Evolutionary conservation across 805 yeast genomes (phyloP).

Genomic region (Kodamaea restingae): DNA sequence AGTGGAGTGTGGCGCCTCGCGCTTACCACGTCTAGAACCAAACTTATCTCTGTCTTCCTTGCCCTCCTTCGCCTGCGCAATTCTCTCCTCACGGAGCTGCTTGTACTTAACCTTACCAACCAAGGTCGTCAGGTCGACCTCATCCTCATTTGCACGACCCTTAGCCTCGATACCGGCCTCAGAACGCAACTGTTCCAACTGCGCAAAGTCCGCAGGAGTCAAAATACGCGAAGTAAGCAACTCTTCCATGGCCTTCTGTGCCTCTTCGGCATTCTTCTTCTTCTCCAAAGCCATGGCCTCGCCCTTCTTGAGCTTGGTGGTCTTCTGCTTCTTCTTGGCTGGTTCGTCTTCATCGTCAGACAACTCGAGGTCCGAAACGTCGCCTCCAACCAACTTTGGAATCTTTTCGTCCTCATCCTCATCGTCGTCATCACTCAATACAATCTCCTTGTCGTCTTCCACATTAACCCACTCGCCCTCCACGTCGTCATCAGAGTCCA

Average conservation of each 20-base stretch:
- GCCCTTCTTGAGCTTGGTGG: conserved; percentile 21
- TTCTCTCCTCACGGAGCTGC: conserved; percentile 84
- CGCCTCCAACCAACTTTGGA: conserved; percentile 6
- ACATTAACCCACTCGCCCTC: conserved; percentile 94
- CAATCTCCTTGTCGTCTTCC: conserved; percentile 75
- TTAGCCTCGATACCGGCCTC: conserved; percentile 81
- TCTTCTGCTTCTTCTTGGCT: conserved; percentile 5
- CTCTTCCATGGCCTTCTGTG: conserved; percentile 40
- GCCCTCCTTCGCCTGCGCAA: conserved; percentile 85
- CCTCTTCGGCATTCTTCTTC: conserved; percentile 21
- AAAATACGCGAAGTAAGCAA: conserved; percentile 72
- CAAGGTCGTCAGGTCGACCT: conserved; percentile 73
- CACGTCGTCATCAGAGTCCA: conserved; percentile 43
- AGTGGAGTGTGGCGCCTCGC: conserved; percentile 76
- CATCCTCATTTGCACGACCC: conserved; percentile 74
- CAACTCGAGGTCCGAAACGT: conserved; percentile 4
- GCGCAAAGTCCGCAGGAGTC: conserved; percentile 98
- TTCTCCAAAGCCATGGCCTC: conserved; percentile 18
- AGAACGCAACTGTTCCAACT: conserved; percentile 78
- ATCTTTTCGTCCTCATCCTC: conserved; percentile 17
- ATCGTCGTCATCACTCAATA: conserved; percentile 47
- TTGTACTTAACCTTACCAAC: conserved; percentile 79
- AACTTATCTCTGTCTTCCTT: conserved; percentile 88
- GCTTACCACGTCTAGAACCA: conserved; percentile 82
- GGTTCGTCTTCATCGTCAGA: conserved; percentile 13